Evolutionary conservation across 495 filamentous ascomycete species (phyloP).

Genomic region (Penicillium coffeae): DNA sequence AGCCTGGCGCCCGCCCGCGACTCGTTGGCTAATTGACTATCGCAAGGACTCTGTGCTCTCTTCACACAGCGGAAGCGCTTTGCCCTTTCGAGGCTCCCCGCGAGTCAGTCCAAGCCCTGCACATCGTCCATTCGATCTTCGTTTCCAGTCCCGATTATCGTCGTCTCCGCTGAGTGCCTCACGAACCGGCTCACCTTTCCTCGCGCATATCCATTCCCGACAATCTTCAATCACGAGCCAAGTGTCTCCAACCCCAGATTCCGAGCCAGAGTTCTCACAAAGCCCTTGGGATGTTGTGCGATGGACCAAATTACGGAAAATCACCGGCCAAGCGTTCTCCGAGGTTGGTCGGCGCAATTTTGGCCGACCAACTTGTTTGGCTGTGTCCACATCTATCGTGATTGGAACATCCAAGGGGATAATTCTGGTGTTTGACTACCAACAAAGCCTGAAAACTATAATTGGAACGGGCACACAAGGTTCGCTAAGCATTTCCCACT

Average conservation of each 20-base stretch:
- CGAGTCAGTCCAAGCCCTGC: conserved; percentile 66
- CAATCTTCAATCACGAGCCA: conserved; percentile 66
- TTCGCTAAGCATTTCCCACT: conserved; percentile 6
- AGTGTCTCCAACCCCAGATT: conserved; percentile 44
- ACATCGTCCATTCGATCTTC: conserved; percentile 86
- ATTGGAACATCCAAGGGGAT: conserved; percentile 92
- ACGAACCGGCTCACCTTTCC: conserved; percentile 73
- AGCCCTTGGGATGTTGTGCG: conserved; percentile 94
- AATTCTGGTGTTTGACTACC: conserved; percentile 93
- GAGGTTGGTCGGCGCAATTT: conserved; percentile 91
- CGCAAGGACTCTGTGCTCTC: conserved; percentile 76
- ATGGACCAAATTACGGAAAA: conserved; percentile 91
- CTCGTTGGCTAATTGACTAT: conserved; percentile 19
- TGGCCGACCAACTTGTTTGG: conserved; percentile 84
- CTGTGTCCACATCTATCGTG: conserved; percentile 84
- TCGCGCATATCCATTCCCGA: conserved; percentile 70
- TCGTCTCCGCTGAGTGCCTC: conserved; percentile 57
- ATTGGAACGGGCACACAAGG: conserved; percentile 94
- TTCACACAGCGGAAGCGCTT: conserved; percentile 64
- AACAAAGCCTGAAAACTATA: conserved; percentile 88
- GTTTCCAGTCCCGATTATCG: conserved; percentile 83
- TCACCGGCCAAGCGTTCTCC: conserved; percentile 88
- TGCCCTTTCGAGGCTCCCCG: conserved; percentile 47
- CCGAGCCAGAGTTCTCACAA: conserved; percentile 58
- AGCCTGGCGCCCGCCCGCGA: conserved; percentile 3